A percentile compares a stretch with the other conserved stretches of the same genome.
These are phyloP conservation scores for Durotheca rogersii DNA, from an alignment of 495 filamentous ascomycete genomes.

Conservation along the genomic window DNA sequence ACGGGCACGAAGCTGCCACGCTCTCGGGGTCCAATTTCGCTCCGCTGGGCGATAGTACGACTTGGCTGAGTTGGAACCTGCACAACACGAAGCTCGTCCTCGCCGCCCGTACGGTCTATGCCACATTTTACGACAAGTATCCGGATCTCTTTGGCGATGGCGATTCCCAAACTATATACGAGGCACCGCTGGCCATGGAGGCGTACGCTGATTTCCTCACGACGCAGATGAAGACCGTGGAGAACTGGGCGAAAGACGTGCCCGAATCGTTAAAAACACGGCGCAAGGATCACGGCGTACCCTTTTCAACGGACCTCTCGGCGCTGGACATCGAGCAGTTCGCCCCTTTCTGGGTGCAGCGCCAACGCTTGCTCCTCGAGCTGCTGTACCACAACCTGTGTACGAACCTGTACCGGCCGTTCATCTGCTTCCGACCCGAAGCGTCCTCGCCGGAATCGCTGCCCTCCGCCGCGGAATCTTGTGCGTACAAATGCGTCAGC, in stretches of 20 bases:
- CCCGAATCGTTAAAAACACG: slow-evolving; percentile 42
- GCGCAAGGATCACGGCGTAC: slow-evolving; percentile 36
- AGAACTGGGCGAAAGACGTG: slow-evolving; percentile 43
- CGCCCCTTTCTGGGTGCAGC: slow-evolving; percentile 43
- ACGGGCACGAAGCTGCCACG: slow-evolving; percentile 29
- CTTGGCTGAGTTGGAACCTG: slow-evolving; percentile 37
- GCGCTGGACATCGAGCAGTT: slow-evolving; percentile 43
- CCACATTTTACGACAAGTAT: slow-evolving; percentile 35
- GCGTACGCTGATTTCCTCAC: slow-evolving; percentile 33
- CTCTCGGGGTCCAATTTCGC: slow-evolving; percentile 40
- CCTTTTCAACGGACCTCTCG: slow-evolving; percentile 46
- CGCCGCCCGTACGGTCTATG: slow-evolving; percentile 40
- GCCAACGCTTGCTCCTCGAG: slow-evolving; percentile 54
- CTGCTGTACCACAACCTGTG: slow-evolving; percentile 50
- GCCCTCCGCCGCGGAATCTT: slow-evolving; percentile 27
- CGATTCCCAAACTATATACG: slow-evolving; percentile 24
- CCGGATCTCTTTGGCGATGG: slow-evolving; percentile 14
- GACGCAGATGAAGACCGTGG: slow-evolving; percentile 27
- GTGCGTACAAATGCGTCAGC: slow-evolving; percentile 41
- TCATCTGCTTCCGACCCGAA: slow-evolving; percentile 41
- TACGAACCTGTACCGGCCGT: slow-evolving; percentile 50
- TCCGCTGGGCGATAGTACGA: slow-evolving; percentile 26
- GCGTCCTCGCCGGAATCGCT: background rate
- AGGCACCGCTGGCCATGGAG: slow-evolving; percentile 27
- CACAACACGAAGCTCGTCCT: slow-evolving; percentile 42